Base-by-base conservation (phyloP, 768 basidiomycete species). In the Ephemerocybe angulata region DNA sequence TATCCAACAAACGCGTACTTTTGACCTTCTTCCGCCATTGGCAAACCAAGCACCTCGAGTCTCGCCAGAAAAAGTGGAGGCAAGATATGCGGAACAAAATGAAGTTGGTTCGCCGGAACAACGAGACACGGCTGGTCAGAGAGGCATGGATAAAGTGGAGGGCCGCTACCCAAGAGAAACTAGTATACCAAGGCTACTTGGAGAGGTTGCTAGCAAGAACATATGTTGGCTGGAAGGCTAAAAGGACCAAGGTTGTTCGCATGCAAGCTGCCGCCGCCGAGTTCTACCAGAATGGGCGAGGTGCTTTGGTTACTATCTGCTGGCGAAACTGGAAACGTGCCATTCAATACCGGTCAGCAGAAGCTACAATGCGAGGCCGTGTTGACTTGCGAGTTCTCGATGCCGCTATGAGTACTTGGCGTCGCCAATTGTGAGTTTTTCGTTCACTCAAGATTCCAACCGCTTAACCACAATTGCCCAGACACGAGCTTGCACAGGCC, bases 61-160 rank as follows among this genome's bases (percentile, higher is more conserved):
- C 76, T 61, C 74, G 78, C 62, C 83, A 85, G 62, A 64, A 72
- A 22, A 73, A 76, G 53, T 88, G 86, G 86, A 79, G 84, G 28
- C 71, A 80, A 46, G 85, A 80, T 49, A 90, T 90, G 87, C 85
- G 87, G 27, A 61, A 71, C 58, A 86, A 81, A 64, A 89, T 90
- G 83, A 83, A 80, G 62, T 65, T 68, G 11, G 71, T 87, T 30
- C 81, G 80, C 58, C 80, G 81, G 56, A 82, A 72, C 56, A 76
- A 77, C 54, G 85, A 88, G 27, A 54, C 61, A 4, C 77, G 78
- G 60, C 63, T 88, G 42, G 66, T 75, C 61, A 80, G 72, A 60
- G 80, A 84, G 59, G 78, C 79, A 7, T 88, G 86, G 84, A 72
- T 66, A 38, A 79, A 79, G 62, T 92, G 90, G 90, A 76, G 79